Evolutionary conservation across 345 rosid genomes (phyloP), one percentile per base, ranked within the genome.

Genomic region (Heritiera littoralis): DNA sequence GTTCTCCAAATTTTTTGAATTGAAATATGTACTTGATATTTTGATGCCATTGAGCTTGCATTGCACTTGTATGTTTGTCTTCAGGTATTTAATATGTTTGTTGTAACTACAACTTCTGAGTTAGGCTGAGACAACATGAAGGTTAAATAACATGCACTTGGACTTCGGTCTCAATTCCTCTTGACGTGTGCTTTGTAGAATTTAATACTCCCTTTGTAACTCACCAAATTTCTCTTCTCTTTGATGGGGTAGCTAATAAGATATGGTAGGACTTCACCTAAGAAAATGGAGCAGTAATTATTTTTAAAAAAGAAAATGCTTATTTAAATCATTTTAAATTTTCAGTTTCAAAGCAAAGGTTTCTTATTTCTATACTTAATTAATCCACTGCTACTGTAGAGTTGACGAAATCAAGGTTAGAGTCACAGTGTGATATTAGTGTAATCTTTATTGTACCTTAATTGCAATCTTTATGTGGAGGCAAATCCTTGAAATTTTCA

Each of bases 271-370:
- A 41, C 46, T 52, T 80, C 54, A 23, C 81, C 77, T 67, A 77
- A 87, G 81, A 88, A 86, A 80, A 83, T 83, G 83, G 79, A 77
- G 80, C 79, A 64, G 75, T 78, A 63, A 41, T 81, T 63, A 66
- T 80, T 83, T 77, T 85, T 68, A 14, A 68, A 67, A 23, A 56
- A 73, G 77, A 60, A 79, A 74, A 85, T 81, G 79, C 85, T 80
- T 83, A 74, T 72, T 73, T 59, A 70, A 51, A 81, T 59, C 51
- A 72, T 77, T 54, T 69, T 55, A 15, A 45, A 52, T 20, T 75
- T 80, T 82, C 67, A 52, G 77, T 83, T 83, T 78, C 84, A 79
- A 85, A 76, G 77, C 72, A 32, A 52, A 72, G 64, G 41, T 80
- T 70, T 72, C 81, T 85, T 84, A 74, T 82, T 71, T 77, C 74